Percentiles rank a stretch among this genome's conserved stretches.
Evolutionary conservation across 164 flowering plant genomes (phyloP).

Genomic region (Protea cynaroides): DNA sequence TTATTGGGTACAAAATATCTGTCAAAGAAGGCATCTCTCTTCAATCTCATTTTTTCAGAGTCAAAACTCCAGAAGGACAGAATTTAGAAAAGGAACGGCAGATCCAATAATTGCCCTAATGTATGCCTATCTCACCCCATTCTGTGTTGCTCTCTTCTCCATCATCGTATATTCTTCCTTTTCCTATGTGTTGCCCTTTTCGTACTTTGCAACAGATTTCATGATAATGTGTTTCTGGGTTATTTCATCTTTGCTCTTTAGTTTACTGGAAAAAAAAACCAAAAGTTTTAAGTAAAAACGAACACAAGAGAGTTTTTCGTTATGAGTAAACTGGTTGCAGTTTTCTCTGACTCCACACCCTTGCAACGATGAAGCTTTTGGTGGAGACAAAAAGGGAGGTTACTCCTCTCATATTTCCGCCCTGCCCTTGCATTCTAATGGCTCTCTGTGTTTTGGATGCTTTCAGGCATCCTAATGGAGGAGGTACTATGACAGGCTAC

Average conservation of each 20-base stretch:
- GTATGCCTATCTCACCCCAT: too few relatives aligned
- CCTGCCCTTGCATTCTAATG: conserved; percentile 68
- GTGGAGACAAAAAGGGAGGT: conserved; percentile 14
- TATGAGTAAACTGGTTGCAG: conserved; percentile 51
- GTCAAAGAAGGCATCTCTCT: too few relatives aligned
- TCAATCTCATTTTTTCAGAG: too few relatives aligned
- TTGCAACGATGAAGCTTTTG: conserved; percentile 31
- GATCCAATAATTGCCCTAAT: too few relatives aligned
- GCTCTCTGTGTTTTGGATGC: conserved; percentile 46
- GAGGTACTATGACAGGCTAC: conserved; percentile 16
- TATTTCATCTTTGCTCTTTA: conserved; percentile 3
- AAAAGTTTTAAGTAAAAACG: conserved; percentile 20
- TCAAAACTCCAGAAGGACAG: too few relatives aligned
- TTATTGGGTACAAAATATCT: too few relatives aligned
- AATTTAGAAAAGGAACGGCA: too few relatives aligned
- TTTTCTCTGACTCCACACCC: conserved; percentile 66
- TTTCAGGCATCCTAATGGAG: conserved; percentile 19
- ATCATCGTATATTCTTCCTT: too few relatives aligned
- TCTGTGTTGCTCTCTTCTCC: too few relatives aligned
- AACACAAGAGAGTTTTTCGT: conserved; percentile 12
- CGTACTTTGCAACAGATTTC: too few relatives aligned
- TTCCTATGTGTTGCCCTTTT: too few relatives aligned
- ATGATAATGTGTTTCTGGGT: too few relatives aligned
- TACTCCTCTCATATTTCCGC: conserved; percentile 22
- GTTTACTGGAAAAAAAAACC: background rate